Conservation (phyloP, 108 stramenopile genomes). For the Poteriospumella lacustris region DNA sequence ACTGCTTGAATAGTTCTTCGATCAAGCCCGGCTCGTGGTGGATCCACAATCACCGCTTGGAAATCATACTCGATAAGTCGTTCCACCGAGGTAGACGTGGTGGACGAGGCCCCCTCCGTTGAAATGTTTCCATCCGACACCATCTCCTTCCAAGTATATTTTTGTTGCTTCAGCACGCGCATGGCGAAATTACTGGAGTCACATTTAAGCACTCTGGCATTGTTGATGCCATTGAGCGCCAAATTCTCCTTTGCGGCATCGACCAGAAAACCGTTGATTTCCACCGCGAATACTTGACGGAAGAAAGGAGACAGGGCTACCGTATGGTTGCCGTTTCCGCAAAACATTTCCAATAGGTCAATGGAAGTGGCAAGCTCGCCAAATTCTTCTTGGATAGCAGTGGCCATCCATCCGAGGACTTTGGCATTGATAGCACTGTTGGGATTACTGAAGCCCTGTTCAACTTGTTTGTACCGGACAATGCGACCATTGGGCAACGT, state of each 20-base stretch:
- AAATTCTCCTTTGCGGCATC: conserved; percentile 27
- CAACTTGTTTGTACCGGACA: conserved; percentile 29
- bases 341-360: conserved; percentile 29
- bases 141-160: not conserved
- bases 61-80: conserved; percentile 10
- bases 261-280: conserved; percentile 12
- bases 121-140: too few species aligned
- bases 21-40: conserved; percentile 28
- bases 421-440: not conserved
- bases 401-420: conserved; percentile 13
- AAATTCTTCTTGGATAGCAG: not conserved
- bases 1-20: not conserved
- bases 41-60: conserved; percentile 22
- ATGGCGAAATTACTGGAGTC: not conserved
- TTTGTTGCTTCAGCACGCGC: not conserved
- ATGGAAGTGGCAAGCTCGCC: not conserved
- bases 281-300: conserved; percentile 17
- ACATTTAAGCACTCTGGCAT: conserved; percentile 3
- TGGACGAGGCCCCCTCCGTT: too few species aligned
- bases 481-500: not conserved
- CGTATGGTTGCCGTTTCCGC: conserved; percentile 29
- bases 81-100: too few species aligned
- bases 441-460: conserved; percentile 27
- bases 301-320: conserved; percentile 20
- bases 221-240: conserved; percentile 20